Conservation (phyloP, 2,329 filamentous ascomycete genomes). For the Grosmannia serpens region DNA sequence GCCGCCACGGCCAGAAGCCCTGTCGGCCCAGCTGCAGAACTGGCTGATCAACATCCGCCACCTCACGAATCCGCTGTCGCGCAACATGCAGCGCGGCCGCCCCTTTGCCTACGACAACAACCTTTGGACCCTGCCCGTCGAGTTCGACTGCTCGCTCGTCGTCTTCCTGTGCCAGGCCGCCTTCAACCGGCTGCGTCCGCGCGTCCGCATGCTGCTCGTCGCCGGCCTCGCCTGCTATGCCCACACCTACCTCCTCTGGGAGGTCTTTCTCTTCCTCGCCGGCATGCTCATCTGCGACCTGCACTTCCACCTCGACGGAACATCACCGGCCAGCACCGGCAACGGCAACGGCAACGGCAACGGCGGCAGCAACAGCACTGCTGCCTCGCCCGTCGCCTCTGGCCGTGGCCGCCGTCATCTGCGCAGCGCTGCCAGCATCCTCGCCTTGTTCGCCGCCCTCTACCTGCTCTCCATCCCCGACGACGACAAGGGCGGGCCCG, state of each 20-base stretch:
- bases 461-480: conserved; percentile 12
- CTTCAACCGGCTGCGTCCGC: conserved; percentile 14
- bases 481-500: conserved; percentile 8
- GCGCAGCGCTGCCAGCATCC: not conserved
- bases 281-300: conserved; percentile 22
- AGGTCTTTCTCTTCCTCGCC: conserved; percentile 18
- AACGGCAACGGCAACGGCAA: not conserved
- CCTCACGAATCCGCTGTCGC: conserved; percentile 20
- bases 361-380: not conserved
- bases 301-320: conserved; percentile 14
- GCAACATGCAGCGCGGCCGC: conserved; percentile 4
- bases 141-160: conserved; percentile 24
- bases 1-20: conserved; percentile 1
- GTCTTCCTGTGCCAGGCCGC: conserved; percentile 22
- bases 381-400: not conserved
- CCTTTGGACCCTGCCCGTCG: conserved; percentile 25
- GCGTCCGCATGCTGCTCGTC: conserved; percentile 9
- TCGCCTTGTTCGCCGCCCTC: not conserved
- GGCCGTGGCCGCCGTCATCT: not conserved
- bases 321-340: conserved; percentile 15
- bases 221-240: conserved; percentile 13
- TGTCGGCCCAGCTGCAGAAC: conserved; percentile 6
- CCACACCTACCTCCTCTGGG: conserved; percentile 17
- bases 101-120: conserved; percentile 20
- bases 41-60: conserved; percentile 4